Evolutionary conservation across 73 alveolate genomes (phyloP), one percentile per base, ranked within the genome.

Genomic region (Tetrahymena elliotti): DNA sequence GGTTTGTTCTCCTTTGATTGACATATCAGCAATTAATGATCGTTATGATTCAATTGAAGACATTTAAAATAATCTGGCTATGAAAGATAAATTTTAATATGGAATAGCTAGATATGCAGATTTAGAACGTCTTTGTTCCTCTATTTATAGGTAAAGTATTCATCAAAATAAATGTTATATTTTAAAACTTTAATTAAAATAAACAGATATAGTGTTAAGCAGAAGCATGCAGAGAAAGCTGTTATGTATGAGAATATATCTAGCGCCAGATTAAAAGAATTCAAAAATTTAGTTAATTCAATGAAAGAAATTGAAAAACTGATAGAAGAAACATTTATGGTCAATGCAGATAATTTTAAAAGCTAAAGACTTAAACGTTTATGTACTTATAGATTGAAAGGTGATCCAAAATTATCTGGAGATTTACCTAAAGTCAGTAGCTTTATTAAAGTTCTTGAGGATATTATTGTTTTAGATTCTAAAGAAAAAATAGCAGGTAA

Each of bases 31-130:
- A 6, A 97, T 97, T 34, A 97, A 96, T 83, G 98, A 97, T 18
- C 94, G 99, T 94, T 88, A 95, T n/a, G 96, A 95, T 31, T 96
- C 97, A 13, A 95, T 97, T 12, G 97, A 95, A 33, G 99, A 97
- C 53, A 38, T 97, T 15, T 84, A 40, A 5, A 68, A 94, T 20
- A 47, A 94, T 41, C 93, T 53, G n/a, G 93, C 83, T 4, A 96
- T 93, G 54, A 53, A 96, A 83, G 96, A 97, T 41, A 41, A 47
- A 24, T 95, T 97, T 82, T 82, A 97, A 68, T 53, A 93, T 22
- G 95, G 93, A 35, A 52, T 97, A 6, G 93, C 93, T 22, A 93
- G 40, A 52, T 83, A 94, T 38, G 97, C 97, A 33, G 99, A 97
- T 93, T 27, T 97, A 6, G 98, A 97, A 34, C 92, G 96, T 84